phyloP scores from a whole-genome alignment of 2,329 filamentous ascomycete species.

The Colletotrichum costaricense region DNA sequence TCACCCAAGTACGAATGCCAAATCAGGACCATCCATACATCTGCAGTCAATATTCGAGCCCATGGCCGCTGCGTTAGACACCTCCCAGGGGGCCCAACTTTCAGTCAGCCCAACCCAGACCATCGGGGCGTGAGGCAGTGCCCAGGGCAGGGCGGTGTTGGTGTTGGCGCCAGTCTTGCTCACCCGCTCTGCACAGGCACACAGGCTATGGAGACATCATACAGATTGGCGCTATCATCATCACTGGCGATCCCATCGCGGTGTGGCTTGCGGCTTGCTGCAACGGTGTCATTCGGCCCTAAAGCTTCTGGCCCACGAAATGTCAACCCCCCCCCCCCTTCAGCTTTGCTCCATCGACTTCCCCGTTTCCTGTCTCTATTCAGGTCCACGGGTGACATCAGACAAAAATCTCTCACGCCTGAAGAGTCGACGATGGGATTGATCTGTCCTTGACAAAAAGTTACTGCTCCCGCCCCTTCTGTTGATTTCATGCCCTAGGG shows the following conservation, averaged over 20 bases:
- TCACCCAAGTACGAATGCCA: neutral
- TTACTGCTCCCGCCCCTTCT: neutral
- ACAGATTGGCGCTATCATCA: neutral
- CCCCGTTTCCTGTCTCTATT: conserved; percentile 12
- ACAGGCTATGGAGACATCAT: no score
- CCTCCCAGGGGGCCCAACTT: neutral
- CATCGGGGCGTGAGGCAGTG: conserved; percentile 25
- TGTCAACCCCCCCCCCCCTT: neutral
- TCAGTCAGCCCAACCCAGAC: conserved; percentile 28
- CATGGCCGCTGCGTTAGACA: conserved; percentile 17
- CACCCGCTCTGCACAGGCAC: neutral
- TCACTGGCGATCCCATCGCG: neutral
- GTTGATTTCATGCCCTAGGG: neutral
- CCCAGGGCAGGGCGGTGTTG: conserved; percentile 14
- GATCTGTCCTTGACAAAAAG: neutral
- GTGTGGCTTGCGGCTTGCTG: neutral
- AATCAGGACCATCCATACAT: neutral
- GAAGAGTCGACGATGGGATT: neutral
- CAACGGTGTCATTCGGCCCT: conserved; percentile 17
- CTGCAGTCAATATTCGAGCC: neutral
- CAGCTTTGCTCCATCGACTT: conserved; percentile 8
- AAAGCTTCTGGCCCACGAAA: conserved; percentile 5
- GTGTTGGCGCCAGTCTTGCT: conserved; percentile 2
- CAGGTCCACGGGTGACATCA: conserved; percentile 27
- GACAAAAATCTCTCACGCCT: conserved; percentile 23